Evolutionary conservation across 768 basidiomycete genomes (phyloP).

Genomic region (Pholiota molesta): DNA sequence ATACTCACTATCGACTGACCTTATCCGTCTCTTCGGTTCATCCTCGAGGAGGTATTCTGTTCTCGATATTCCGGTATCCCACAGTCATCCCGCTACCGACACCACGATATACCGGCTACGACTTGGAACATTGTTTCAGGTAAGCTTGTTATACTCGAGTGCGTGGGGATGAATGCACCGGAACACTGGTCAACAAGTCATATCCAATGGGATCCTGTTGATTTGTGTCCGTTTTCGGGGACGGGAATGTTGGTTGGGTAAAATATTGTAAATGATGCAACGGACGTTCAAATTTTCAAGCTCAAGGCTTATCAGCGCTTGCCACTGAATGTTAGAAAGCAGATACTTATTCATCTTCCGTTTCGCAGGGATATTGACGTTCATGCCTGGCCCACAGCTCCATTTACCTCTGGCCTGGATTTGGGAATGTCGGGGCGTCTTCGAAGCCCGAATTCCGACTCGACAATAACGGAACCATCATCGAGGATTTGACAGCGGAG

Average conservation of each 20-base stretch:
- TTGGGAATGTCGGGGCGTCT: not conserved
- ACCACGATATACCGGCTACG: not conserved
- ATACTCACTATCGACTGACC: not conserved
- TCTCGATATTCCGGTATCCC: slow-evolving; percentile 1
- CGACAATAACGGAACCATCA: not conserved
- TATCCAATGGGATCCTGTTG: not conserved
- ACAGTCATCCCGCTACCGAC: not conserved
- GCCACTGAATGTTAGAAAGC: not conserved
- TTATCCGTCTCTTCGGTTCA: not conserved
- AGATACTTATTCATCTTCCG: not conserved
- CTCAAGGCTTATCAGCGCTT: not conserved
- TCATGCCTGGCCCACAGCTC: not conserved
- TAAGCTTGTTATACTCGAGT: not conserved
- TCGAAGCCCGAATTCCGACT: not conserved
- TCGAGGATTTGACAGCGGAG: not conserved
- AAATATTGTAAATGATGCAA: not conserved
- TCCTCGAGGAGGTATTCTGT: not conserved
- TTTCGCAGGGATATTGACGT: not conserved
- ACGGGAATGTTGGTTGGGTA: not conserved
- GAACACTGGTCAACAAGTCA: not conserved
- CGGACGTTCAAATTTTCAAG: not conserved
- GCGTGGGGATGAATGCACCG: not conserved
- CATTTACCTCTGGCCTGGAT: not conserved
- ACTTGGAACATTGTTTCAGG: not conserved
- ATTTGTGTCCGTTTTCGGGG: not conserved